Percentiles rank a stretch among this genome's conserved stretches.
phyloP scores from a whole-genome alignment of 225 moss, liverwort and hornwort species.

The Lunularia cruciata region DNA sequence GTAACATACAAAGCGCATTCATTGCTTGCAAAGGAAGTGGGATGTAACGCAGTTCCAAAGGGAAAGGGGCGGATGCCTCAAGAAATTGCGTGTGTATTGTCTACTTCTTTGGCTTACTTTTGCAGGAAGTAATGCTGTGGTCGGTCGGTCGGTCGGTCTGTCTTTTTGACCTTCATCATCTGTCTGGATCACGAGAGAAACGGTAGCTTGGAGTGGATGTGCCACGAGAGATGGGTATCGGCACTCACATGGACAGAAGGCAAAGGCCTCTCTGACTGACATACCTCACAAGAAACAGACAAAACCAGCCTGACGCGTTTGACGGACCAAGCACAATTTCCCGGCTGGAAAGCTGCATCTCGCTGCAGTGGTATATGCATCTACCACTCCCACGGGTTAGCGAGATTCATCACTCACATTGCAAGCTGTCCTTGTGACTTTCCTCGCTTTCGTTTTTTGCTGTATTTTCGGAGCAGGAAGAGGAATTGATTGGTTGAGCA shows the following conservation, averaged over 20 bases:
- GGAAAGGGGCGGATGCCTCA: too few relatives aligned
- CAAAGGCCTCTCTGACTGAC: background rate
- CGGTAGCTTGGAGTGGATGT: too few relatives aligned
- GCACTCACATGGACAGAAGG: background rate
- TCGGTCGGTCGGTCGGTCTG: too few relatives aligned
- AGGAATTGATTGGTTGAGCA: background rate
- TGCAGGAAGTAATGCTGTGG: too few relatives aligned
- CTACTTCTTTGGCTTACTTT: too few relatives aligned
- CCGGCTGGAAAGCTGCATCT: constrained; percentile 6
- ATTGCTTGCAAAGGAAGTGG: too few relatives aligned
- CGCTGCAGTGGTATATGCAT: background rate
- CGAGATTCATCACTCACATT: background rate
- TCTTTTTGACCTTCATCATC: too few relatives aligned
- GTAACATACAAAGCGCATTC: too few relatives aligned
- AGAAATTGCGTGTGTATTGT: too few relatives aligned
- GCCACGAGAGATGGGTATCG: background rate
- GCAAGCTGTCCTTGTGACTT: background rate
- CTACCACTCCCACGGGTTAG: too few relatives aligned
- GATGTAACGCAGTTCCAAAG: too few relatives aligned
- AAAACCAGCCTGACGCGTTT: background rate
- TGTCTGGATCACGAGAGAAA: too few relatives aligned
- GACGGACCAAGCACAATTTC: background rate
- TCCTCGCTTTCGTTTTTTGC: background rate
- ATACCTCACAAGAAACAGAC: constrained; percentile 1
- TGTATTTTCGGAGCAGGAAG: background rate